Base-by-base conservation (phyloP, 2,329 filamentous ascomycete genomes). In the Claviceps digitariae region DNA sequence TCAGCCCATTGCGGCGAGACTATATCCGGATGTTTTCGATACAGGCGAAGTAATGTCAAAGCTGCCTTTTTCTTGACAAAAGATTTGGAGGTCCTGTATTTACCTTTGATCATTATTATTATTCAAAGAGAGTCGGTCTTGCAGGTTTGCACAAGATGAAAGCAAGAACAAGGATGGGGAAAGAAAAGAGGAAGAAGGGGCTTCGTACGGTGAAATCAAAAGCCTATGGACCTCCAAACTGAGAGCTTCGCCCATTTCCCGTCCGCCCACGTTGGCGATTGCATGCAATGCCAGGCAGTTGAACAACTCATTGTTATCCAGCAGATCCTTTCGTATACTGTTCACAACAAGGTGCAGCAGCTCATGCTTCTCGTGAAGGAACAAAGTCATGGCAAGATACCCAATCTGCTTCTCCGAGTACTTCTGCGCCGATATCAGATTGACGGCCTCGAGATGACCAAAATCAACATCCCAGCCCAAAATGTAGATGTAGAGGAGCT, bases 41-140 rank as follows among this genome's bases (percentile, higher is more conserved):
- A 98, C 6, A 98, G 72, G 52, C 93, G 86, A 52, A 98, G 80
- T 38, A 98, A 77, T 0, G 93, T 98, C 51, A 98, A 74, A 7
- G 93, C 93, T 1, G 93, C 91, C 76, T 98, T 98, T 73, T 98
- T 98, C 78, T 98, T 98, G 56, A 98, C 93, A 61, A 98, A 98
- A 0, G 93, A 84, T 70, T 97, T 98, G 1, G 91, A 97, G 8
- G 75, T 76, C 48, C 74, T 75, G 50, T 27, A 58, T 20, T 36
- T 23, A 6, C n/a, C n/a, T n/a, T n/a, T n/a, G n/a, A n/a, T n/a
- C n/a, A n/a, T n/a, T n/a, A n/a, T n/a, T n/a, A n/a, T n/a, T n/a
- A n/a, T n/a, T n/a, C n/a, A n/a, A n/a, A n/a, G n/a, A 13, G 10
- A 2, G 31, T 34, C 31, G 12, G 31, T 34, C 12, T 34, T 12